Base-by-base conservation (phyloP, 805 yeast species). In the Priceomyces castillae region DNA sequence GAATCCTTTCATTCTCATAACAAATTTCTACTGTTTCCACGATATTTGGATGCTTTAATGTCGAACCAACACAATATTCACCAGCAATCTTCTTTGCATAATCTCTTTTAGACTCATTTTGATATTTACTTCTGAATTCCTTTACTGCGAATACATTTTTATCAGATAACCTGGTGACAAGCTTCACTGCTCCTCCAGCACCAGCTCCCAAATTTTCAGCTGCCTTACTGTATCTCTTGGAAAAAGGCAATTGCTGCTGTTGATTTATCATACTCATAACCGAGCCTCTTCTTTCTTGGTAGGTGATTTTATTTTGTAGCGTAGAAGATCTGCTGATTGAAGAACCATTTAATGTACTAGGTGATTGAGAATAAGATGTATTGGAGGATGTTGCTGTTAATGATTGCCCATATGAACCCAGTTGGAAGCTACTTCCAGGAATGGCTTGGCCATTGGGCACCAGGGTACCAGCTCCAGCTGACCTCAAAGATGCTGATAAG, bases 51-150 rank as follows among this genome's bases (percentile, higher is more conserved):
- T 86, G 94, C 52, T 82, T 85, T 46, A 86, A 69, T 16, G 92
- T 84, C 17, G 88, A 81, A 12, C 95, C 95, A 45, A 86, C 85
- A 65, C 94, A 84, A 61, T 84, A 86, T 59, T 86, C 95, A n/a
- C 90, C 89, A 1, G 92, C 86, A 58, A 90, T 85, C 66, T 86
- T 86, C 52, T 84, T 81, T n/a, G 90, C 85, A 57, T 86, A 86
- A 50, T 86, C 94, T 58, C 82, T 82, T 44, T 80, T 73, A 7
- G 80, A 65, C 59, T 86, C 95, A 56, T 79, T 82, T 31, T 82
- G 77, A 57, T 84, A 74, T 48, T 86, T 74, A 11, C 87, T 78
- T 54, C 92, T 76, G 56, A 86, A 86, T 62, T 86, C 92, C 58
- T 86, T 86, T 14, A 86, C 94, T 1, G 95, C 95, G 69, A 86